Conservation (phyloP, 179 eudicot species). For the Corrigiola litoralis region DNA sequence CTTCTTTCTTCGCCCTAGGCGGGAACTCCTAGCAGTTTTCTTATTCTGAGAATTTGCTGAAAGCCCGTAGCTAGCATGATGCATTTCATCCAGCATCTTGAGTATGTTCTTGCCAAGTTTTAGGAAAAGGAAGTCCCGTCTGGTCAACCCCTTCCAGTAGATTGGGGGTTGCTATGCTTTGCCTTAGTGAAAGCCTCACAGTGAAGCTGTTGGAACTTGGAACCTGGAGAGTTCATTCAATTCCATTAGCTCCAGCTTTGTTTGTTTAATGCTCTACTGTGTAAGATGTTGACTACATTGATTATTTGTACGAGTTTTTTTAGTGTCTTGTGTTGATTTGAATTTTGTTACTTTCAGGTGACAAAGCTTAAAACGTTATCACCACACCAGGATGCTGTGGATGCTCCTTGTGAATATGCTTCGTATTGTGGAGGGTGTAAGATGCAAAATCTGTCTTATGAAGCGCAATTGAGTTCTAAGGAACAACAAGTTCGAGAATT, state of each 20-base stretch:
- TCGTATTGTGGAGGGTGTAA: slow-evolving; percentile 93
- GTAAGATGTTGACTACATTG: not conserved
- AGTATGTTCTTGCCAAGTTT: not conserved
- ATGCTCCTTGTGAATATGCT: slow-evolving; percentile 92
- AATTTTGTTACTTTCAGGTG: slow-evolving; percentile 43
- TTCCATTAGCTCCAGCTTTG: not conserved
- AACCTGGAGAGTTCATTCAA: not conserved
- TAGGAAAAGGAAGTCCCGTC: not conserved
- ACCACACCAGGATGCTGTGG: slow-evolving; percentile 75
- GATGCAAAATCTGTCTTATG: slow-evolving; percentile 76
- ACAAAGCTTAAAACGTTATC: slow-evolving; percentile 63
- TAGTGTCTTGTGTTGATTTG: slow-evolving; percentile 5
- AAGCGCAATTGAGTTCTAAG: slow-evolving; percentile 82
- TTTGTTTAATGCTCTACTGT: not conserved
- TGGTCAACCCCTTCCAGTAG: not conserved
- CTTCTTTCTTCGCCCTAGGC: too few relatives aligned
- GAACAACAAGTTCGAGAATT: slow-evolving; percentile 83
- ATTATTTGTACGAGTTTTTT: not conserved
- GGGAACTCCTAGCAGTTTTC: not conserved
- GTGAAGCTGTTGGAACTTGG: not conserved
- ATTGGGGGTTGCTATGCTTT: not conserved
- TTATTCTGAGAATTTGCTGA: not conserved
- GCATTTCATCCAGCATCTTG: not conserved
- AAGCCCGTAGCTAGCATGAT: not conserved
- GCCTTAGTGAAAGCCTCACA: too few relatives aligned